A percentile compares a stretch with the other conserved stretches of the same genome.
phyloP scores from a whole-genome alignment of 73 alveolate species.

The Chromera velia region DNA sequence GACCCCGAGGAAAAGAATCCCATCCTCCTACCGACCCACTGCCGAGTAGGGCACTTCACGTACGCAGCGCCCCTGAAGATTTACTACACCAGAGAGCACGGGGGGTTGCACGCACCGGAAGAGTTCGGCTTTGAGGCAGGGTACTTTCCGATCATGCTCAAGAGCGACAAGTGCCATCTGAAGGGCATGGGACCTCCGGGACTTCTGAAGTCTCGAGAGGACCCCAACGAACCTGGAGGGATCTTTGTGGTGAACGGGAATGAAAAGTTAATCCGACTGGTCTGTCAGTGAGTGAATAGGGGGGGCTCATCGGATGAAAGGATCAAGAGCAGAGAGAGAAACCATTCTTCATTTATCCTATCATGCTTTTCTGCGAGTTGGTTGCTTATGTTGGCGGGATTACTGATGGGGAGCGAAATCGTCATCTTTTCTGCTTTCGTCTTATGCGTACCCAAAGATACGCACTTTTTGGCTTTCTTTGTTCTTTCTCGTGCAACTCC shows the following conservation, averaged over 20 bases:
- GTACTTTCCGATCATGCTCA: conserved; percentile 86
- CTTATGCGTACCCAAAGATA: no score
- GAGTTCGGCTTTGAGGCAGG: conserved; percentile 59
- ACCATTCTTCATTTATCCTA: no score
- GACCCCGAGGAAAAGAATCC: no score
- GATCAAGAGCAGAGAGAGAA: no score
- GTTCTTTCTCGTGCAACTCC: no score
- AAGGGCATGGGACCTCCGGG: conserved; percentile 69
- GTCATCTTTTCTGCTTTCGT: no score
- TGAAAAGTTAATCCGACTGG: conserved; percentile 88
- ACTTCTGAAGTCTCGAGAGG: conserved; percentile 77
- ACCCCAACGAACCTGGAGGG: conserved; percentile 89
- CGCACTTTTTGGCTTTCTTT: no score
- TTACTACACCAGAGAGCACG: conserved; percentile 61
- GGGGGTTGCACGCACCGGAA: conserved; percentile 56
- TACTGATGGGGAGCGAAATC: no score
- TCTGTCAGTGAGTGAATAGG: no score
- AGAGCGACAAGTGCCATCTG: conserved; percentile 77
- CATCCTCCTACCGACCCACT: conserved; percentile 71
- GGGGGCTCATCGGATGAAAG: no score
- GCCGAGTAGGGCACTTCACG: conserved; percentile 64
- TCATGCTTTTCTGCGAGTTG: no score
- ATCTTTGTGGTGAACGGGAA: conserved; percentile 89
- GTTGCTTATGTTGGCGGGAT: no score
- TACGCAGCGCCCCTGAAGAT: conserved; percentile 75